Base-by-base conservation (phyloP, 1,284 basidiomycete genomes). In the Neolentinus lepideus region DNA sequence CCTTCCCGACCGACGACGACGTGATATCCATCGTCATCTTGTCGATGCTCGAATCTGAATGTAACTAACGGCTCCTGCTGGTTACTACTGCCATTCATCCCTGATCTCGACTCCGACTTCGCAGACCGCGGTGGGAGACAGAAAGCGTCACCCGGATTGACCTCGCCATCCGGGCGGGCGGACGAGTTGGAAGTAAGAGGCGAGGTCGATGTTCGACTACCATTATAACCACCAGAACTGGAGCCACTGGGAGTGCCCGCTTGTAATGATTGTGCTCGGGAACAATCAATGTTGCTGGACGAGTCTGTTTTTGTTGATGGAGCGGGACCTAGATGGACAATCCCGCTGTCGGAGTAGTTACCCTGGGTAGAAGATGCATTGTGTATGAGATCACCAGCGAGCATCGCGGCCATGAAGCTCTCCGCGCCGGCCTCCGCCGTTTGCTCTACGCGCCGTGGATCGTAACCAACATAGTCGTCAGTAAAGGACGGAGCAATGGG, bases 1-100 rank as follows among this genome's bases (percentile, higher is more conserved):
- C 90, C 90, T 63, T 91, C 88, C 9, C 88, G 69, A 0, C 91
- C 91, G 8, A 85, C 71, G 3, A 94, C 76, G 46, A 92, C 75
- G 66, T 92, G 86, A 63, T 89, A 77, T 0, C 91, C 90, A 59
- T 91, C 73, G 22, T 79, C 81, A 52, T 88, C 84, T 59, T 84
- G 72, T 9, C 79, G 70, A 64, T 92, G 84, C 64, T 86, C 75
- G 65, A 91, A 92, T 19, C 86, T 74, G 56, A 84, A 72, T 0
- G 84, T 85, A 53, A 86, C 71, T 38, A 77, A 68, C 4, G 71
- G 73, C 33, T 60, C 61, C 6, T 64, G 64, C 9, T 22, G 52
- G 21, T 16, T 24, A 24, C 25, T 27, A 8, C 35, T 52, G n/a
- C 56, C 50, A 22, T 21, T 29, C 47, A 50, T 50, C 6, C 47